A percentile compares a stretch with the other conserved stretches of the same genome.
Conservation (phyloP, 352 stramenopile species). For the Phytophthora hybrid region DNA sequence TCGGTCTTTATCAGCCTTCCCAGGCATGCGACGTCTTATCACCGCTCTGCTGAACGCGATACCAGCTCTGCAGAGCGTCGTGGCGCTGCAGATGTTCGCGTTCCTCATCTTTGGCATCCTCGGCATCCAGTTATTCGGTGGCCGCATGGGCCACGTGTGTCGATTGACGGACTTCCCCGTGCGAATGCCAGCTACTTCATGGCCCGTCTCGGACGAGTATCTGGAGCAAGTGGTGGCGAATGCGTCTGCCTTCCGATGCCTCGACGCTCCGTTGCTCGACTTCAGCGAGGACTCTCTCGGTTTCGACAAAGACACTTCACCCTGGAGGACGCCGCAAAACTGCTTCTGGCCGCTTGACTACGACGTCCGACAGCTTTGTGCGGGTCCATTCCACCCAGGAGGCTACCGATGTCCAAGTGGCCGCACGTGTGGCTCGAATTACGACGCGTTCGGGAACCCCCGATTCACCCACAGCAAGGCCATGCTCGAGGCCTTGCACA, state of each 20-base stretch:
- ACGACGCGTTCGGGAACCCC: constrained; percentile 62
- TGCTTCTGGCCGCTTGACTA: constrained; percentile 93
- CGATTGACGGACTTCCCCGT: constrained; percentile 80
- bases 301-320: constrained; percentile 65
- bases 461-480: constrained; percentile 51
- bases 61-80: constrained; percentile 77
- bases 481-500: constrained; percentile 59
- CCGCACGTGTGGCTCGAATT: constrained; percentile 65
- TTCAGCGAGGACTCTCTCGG: constrained; percentile 41
- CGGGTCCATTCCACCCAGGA: constrained; percentile 35
- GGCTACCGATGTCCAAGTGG: constrained; percentile 47
- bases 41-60: constrained; percentile 76
- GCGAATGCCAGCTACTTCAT: constrained; percentile 40
- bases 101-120: constrained; percentile 92
- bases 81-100: constrained; percentile 85
- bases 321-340: constrained; percentile 62
- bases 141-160: constrained; percentile 74
- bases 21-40: constrained; percentile 56
- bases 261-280: constrained; percentile 43
- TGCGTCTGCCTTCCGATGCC: constrained; percentile 41
- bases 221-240: constrained; percentile 44
- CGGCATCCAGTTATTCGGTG: constrained; percentile 85
- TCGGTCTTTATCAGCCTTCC: constrained; percentile 84
- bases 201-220: constrained; percentile 57
- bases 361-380: constrained; percentile 73